Evolutionary conservation across 2,329 filamentous ascomycete species (phyloP).

Genomic region (Monilinia laxa): DNA sequence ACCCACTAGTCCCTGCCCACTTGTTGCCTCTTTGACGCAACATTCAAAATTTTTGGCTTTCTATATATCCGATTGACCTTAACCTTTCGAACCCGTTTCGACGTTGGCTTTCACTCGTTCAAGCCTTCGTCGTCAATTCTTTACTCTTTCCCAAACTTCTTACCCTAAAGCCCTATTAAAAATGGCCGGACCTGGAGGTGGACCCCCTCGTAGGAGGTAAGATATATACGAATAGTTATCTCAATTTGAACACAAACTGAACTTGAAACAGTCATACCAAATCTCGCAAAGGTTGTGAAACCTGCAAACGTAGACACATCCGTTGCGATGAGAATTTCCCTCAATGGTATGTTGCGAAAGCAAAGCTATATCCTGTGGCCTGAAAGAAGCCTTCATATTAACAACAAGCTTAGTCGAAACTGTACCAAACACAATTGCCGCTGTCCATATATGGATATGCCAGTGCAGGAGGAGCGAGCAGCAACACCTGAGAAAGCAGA

Average conservation of each 20-base stretch:
- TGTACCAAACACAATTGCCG: conserved; percentile 99
- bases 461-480: conserved; percentile 62
- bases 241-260: conserved; percentile 27
- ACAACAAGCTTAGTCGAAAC: conserved; percentile 67
- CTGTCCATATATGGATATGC: conserved; percentile 94
- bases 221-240: conserved; percentile 33
- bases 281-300: conserved; percentile 96
- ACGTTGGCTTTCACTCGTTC: conserved; percentile 42
- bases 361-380: background rate
- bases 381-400: conserved; percentile 28
- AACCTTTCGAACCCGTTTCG: conserved; percentile 30
- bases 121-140: conserved; percentile 41
- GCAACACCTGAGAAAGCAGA: conserved; percentile 63
- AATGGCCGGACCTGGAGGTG: conserved; percentile 95
- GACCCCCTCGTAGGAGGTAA: conserved; percentile 74
- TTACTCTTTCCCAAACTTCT: conserved; percentile 24
- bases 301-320: conserved; percentile 96
- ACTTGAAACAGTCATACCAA: conserved; percentile 78
- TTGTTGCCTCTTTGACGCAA: conserved; percentile 22
- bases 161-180: conserved; percentile 36
- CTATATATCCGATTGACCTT: conserved; percentile 22
- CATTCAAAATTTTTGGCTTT: conserved; percentile 21
- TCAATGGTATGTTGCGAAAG: conserved; percentile 70
- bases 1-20: conserved; percentile 28
- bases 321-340: conserved; percentile 97